Conservation (phyloP, 129 eudicot genomes). For the Flaveria brownii region DNA sequence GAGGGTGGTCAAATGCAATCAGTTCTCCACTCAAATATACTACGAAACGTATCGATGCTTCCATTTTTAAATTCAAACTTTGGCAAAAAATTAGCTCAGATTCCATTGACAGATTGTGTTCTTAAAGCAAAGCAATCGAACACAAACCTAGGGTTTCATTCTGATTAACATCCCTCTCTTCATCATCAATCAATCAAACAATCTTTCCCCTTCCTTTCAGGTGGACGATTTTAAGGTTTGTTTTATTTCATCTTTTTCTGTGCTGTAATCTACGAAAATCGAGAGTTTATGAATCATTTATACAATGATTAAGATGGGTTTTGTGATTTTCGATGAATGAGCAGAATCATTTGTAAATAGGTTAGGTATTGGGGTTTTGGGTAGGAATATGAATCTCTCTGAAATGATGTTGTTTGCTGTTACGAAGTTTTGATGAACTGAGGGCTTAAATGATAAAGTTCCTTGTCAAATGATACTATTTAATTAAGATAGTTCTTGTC, state of each 20-base stretch:
- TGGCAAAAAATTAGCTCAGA: constrained; percentile 30
- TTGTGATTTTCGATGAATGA: not conserved
- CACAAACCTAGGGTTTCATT: constrained; percentile 28
- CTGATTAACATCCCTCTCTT: constrained; percentile 22
- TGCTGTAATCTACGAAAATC: not conserved
- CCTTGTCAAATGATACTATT: not conserved
- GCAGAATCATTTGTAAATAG: not conserved
- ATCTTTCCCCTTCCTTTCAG: not conserved
- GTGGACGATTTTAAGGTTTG: not conserved
- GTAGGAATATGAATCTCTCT: not conserved
- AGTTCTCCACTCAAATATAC: constrained; percentile 35
- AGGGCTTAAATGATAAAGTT: not conserved
- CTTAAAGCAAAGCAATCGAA: constrained; percentile 22
- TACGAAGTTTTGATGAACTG: not conserved
- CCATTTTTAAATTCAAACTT: constrained; percentile 22
- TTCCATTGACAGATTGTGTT: constrained; percentile 38
- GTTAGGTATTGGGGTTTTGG: not conserved
- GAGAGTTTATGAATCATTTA: constrained; percentile 1
- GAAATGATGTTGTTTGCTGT: constrained; percentile 11
- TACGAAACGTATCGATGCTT: constrained; percentile 37
- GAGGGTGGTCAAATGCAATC: constrained; percentile 18
- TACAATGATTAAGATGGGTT: not conserved
- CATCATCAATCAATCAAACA: constrained; percentile 10
- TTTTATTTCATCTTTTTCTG: not conserved
- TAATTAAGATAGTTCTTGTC: not conserved